Base-by-base conservation (phyloP, 1,284 basidiomycete species). In the Ustilago nuda region DNA sequence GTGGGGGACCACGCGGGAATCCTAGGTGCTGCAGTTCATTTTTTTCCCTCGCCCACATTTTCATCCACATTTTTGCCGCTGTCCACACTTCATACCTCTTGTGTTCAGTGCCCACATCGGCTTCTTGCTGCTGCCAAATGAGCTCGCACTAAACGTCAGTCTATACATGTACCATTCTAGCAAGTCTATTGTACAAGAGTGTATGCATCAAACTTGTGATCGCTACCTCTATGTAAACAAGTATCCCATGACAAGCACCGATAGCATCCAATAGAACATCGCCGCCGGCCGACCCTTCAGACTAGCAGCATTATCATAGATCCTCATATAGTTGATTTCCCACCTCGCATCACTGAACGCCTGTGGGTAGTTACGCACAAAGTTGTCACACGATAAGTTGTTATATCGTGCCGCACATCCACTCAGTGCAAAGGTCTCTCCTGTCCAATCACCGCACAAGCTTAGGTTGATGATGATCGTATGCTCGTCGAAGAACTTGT, bases 1-100 rank as follows among this genome's bases (percentile, higher is more conserved):
- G 91, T 91, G 90, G 91, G 91, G 91, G 91, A 91, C 91, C 91
- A 91, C 90, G 88, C 88, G 90, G 90, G 90, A 91, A 91, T 91
- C 91, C 90, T 91, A 88, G 90, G 90, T 91, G 90, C 90, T 89
- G 90, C 90, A 90, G 90, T 91, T 91, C 89, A 89, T 80, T 58
- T 58, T 58, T 60, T 19, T 54, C 17, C 19, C 50, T 43, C 12
- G 7, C 35, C 23, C 32, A n/a, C 27, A 36, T 30, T 36, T 53
- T 32, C 46, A 12, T 7, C 8, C 8, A 27, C 46, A 48, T 48
- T 35, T 32, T 52, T 5, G 11, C 17, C 27, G 8, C 30, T 52
- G 45, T 46, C 19, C 23, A 27, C 23, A 27, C 3, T 43, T 41
- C 12, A 9, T 43, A 15, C 12, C 36, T 37, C 12, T 37, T 37